Evolutionary conservation across 768 basidiomycete genomes (phyloP), one percentile per base, ranked within the genome.

Genomic region (Suillus hirtellus): DNA sequence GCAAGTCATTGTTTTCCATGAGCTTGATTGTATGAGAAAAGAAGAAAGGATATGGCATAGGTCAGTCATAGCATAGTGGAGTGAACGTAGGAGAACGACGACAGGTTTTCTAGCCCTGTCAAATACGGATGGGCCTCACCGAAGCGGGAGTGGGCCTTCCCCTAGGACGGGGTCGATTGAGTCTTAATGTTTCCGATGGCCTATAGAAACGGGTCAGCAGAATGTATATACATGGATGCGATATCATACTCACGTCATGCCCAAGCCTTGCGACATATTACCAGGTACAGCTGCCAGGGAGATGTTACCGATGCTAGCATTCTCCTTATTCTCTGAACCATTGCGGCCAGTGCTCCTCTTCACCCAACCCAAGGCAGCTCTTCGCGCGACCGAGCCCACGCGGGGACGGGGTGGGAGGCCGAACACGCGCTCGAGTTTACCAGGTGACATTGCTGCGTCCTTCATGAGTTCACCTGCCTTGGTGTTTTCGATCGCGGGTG

Each of bases 341-440:
- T 75, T 74, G 79, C 87, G 74, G 37, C 81, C 83, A 0, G 75
- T 79, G 67, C 81, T 85, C 42, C 86, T 83, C 76, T 90, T 91
- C 47, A 86, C 76, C 86, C 83, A 86, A 1, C 89, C 89, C 1
- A 85, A 77, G 0, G 84, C 83, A 0, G 77, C 79, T n/a, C 88
- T 80, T 14, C 87, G 79, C 0, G 84, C 78, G n/a, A 77, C 80
- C 0, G 86, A 87, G 3, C 76, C 80, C 53, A 86, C 84, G 31
- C 84, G 79, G 17, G 87, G 81, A 11, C 86, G 83, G 6, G 76
- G 56, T 3, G 69, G 67, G 15, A 67, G 72, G 56, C 62, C 68
- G 61, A 70, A 70, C 19, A 64, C 63, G 64, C 65, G 72, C 34
- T 63, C 72, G 43, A 65, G 72, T 60, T 77, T 78, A 66, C 70